These are phyloP conservation scores for Potentilla sterilis DNA, from an alignment of 306 rosid genomes.

Conservation along the genomic window DNA sequence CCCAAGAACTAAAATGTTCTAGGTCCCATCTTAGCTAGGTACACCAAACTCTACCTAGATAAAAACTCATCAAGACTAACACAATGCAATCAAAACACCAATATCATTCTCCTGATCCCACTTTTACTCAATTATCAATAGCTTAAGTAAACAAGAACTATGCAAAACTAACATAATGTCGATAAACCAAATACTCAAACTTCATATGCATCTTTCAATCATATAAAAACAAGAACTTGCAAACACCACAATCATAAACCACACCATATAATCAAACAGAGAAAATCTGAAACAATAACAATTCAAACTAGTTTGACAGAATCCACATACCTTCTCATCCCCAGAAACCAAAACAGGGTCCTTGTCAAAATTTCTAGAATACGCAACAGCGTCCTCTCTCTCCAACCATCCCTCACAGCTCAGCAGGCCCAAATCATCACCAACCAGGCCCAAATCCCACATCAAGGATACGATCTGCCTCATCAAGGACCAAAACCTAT, in stretches of 20 bases:
- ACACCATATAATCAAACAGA: not conserved
- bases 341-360: slow-evolving; percentile 75
- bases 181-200: not conserved
- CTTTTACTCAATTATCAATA: not conserved
- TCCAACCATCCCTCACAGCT: slow-evolving; percentile 84
- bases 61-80: not conserved
- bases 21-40: not conserved
- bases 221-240: not conserved
- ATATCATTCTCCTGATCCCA: not conserved
- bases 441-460: slow-evolving; percentile 25
- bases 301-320: slow-evolving; percentile 19
- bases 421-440: slow-evolving; percentile 38
- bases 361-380: slow-evolving; percentile 62
- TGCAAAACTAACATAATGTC: not conserved
- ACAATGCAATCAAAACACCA: not conserved
- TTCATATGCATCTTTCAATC: too few species aligned
- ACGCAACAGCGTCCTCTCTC: slow-evolving; percentile 68
- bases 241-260: not conserved
- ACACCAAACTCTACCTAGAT: not conserved
- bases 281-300: too few species aligned
- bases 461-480: too few species aligned
- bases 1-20: not conserved
- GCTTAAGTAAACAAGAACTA: not conserved
- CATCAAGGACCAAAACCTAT: too few species aligned
- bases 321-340: slow-evolving; percentile 53